Evolutionary conservation across 2,329 filamentous ascomycete species (phyloP).

Genomic region (Trichoderma polysporum): DNA sequence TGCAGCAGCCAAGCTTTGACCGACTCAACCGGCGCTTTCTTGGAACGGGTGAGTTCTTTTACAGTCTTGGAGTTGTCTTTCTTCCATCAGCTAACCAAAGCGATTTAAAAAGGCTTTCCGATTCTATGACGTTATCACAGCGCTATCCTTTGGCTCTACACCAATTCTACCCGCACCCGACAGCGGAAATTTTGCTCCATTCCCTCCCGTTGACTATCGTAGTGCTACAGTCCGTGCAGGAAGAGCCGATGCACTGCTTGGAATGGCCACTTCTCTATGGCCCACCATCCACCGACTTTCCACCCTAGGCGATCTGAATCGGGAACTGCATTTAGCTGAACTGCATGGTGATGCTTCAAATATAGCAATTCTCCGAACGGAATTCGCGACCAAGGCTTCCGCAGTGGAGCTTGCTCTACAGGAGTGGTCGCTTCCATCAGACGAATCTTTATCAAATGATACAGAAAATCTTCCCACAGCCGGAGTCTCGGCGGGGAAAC

Average conservation of each 20-base stretch:
- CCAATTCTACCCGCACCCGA: constrained; percentile 53
- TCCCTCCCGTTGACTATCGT: constrained; percentile 47
- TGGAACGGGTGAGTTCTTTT: constrained; percentile 52
- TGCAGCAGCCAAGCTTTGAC: constrained; percentile 44
- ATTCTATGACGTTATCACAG: constrained; percentile 65
- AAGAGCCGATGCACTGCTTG: constrained; percentile 59
- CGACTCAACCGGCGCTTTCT: constrained; percentile 55
- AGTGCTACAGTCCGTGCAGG: constrained; percentile 47
- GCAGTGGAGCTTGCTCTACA: constrained; percentile 56
- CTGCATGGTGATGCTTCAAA: constrained; percentile 43
- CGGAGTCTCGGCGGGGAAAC: constrained; percentile 21
- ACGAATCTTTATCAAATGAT: constrained; percentile 27
- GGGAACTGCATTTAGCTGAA: constrained; percentile 48
- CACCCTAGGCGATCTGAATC: constrained; percentile 53
- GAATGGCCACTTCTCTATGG: constrained; percentile 62
- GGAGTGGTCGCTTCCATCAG: constrained; percentile 55
- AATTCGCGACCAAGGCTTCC: constrained; percentile 51
- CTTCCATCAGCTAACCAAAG: constrained; percentile 22
- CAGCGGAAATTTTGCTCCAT: constrained; percentile 46
- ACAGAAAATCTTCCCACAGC: constrained; percentile 29
- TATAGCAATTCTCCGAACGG: constrained; percentile 48
- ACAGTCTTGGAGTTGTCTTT: no score
- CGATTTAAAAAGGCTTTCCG: constrained; percentile 53
- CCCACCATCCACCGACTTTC: constrained; percentile 62
- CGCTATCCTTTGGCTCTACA: constrained; percentile 59